These are phyloP conservation scores for Penicillium maclennaniae DNA, from an alignment of 495 filamentous ascomycete species.

Conservation along the genomic window DNA sequence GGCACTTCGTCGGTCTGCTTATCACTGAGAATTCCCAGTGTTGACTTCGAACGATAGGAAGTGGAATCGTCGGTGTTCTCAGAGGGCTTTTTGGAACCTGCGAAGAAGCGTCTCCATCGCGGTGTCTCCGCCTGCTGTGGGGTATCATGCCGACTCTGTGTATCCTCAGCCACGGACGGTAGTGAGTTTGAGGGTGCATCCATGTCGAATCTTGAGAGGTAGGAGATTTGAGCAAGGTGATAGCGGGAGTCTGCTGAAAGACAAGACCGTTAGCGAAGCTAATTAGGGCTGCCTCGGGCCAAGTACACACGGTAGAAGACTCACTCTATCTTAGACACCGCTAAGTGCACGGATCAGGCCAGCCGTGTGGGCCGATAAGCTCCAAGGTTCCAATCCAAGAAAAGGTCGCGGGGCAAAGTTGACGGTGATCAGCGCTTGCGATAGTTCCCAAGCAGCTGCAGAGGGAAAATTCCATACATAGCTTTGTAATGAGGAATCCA, in stretches of 20 bases:
- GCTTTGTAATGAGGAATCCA: neutral
- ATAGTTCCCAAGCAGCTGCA: conserved; percentile 16
- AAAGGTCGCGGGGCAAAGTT: neutral
- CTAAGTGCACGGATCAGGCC: conserved; percentile 1
- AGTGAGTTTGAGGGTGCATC: neutral
- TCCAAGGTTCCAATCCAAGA: neutral
- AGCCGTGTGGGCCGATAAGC: neutral
- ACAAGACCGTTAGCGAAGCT: neutral
- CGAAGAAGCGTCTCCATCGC: conserved; percentile 24
- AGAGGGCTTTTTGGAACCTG: conserved; percentile 1
- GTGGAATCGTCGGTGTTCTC: conserved; percentile 6
- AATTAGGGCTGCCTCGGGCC: neutral
- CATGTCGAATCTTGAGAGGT: neutral
- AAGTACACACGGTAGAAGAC: neutral
- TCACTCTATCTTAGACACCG: conserved; percentile 10
- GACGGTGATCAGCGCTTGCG: conserved; percentile 17
- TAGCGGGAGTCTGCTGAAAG: neutral
- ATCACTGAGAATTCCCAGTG: conserved; percentile 81
- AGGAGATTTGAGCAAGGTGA: neutral
- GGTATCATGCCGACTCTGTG: neutral
- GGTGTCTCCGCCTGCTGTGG: neutral
- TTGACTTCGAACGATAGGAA: conserved; percentile 57
- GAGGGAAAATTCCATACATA: conserved; percentile 15
- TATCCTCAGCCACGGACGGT: neutral
- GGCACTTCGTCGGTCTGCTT: conserved; percentile 84